Evolutionary conservation across 139 green algal species (phyloP), one percentile per base, ranked within the genome.

Genomic region (Chlorella ohadii): DNA sequence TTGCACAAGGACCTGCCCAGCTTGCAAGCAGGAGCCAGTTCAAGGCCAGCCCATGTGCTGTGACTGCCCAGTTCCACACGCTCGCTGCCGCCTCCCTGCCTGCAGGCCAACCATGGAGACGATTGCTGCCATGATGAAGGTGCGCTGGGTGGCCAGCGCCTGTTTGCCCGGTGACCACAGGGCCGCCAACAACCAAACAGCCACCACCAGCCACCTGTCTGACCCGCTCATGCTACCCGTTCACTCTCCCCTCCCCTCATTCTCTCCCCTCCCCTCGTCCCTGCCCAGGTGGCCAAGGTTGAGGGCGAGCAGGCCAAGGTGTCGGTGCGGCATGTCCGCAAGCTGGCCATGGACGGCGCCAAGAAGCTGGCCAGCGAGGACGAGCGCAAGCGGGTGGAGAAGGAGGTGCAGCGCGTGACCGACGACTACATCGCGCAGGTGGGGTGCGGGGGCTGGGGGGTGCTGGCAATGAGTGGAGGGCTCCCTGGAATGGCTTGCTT

Each of bases 291-390:
- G 51, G 51, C 51, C 47, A 70, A 83, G 28, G 80, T 88, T 72
- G 92, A 95, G 84, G 92, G 75, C 1, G 94, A 98, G 82, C 55
- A 33, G 20, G 89, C 92, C 4, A 95, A 93, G 83, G 79, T 92
- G 31, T 81, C 82, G 22, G 90, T 97, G 17, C 77, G 94, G 33
- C 72, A 90, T 47, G 91, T 87, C 23, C 84, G 94, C 56, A 89
- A 94, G 57, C 23, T 77, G 31, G 92, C 85, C 36, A 84, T 96
- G 81, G 84, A 92, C 23, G 61, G 79, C 7, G 91, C 91, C 31
- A 86, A 90, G 55, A 38, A 64, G 51, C 55, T 86, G 13, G 20
- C 39, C 20, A 74, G 71, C 47, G 75, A 90, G 79, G 81, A 90
- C 51, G 78, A 88, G 41, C 72, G 77, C 38, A 79, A 85, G 61